Conservation (phyloP, 2,329 filamentous ascomycete genomes). For the Colletotrichum navitas region DNA sequence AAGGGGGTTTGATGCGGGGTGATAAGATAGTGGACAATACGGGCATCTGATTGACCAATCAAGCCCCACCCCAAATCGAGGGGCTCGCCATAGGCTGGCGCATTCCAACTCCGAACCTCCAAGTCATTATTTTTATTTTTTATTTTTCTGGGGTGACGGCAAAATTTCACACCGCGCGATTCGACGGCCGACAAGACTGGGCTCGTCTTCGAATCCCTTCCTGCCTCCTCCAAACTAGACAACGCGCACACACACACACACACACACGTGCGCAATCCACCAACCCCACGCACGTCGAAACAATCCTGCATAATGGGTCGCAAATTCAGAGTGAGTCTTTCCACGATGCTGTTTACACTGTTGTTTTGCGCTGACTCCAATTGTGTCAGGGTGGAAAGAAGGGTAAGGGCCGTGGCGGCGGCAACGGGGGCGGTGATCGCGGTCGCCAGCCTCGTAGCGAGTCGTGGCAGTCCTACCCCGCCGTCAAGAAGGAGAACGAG, state of each 20-base stretch:
- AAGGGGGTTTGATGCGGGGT: slow-evolving; percentile 34
- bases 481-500: slow-evolving; percentile 83
- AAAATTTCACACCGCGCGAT: slow-evolving; percentile 40
- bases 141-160: slow-evolving; percentile 8
- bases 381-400: slow-evolving; percentile 32
- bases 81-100: slow-evolving; percentile 27
- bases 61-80: slow-evolving; percentile 1
- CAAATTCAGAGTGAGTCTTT: slow-evolving; percentile 37
- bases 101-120: slow-evolving; percentile 28
- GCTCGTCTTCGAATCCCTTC: slow-evolving; percentile 8
- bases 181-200: slow-evolving; percentile 4
- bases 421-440: slow-evolving; percentile 29
- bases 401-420: slow-evolving; percentile 37
- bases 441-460: slow-evolving; percentile 41
- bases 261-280: slow-evolving; percentile 23
- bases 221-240: slow-evolving; percentile 4
- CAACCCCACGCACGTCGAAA: slow-evolving; percentile 22
- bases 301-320: slow-evolving; percentile 35
- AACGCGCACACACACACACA: slow-evolving; percentile 10
- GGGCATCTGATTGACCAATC: slow-evolving; percentile 28
- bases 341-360: not conserved
- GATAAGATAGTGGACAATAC: slow-evolving; percentile 13
- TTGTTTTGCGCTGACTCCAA: slow-evolving; percentile 7
- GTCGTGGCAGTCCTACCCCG: slow-evolving; percentile 58
- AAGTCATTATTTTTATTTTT: slow-evolving; percentile 26